Conservation (phyloP, 208 protist genomes). For the Leishmania braziliensis region DNA sequence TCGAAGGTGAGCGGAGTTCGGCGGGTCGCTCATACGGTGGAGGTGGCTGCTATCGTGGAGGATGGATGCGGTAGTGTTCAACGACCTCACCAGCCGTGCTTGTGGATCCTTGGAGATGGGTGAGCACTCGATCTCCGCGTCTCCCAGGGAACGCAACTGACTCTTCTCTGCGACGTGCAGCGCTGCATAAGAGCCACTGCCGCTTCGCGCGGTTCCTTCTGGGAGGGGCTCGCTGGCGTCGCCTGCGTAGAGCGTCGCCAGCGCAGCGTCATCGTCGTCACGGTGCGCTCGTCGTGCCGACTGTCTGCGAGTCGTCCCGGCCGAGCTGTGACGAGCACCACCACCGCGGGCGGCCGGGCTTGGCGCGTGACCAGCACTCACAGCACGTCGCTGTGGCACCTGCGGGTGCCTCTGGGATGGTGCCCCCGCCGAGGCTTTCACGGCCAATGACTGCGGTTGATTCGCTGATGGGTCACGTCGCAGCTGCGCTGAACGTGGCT, state of each 20-base stretch:
- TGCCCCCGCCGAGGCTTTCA: background rate
- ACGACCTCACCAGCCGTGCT: slow-evolving; percentile 14
- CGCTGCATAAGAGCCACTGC: slow-evolving; percentile 16
- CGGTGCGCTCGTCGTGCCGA: background rate
- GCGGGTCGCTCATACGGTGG: background rate
- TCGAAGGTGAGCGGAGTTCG: background rate
- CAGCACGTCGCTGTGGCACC: background rate
- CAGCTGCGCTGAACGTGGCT: slow-evolving; percentile 14
- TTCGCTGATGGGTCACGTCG: slow-evolving; percentile 2
- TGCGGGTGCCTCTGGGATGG: background rate
- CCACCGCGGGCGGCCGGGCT: background rate
- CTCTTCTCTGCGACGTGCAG: slow-evolving; percentile 14
- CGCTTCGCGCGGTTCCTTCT: background rate
- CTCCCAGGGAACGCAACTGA: background rate
- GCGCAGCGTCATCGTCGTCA: background rate
- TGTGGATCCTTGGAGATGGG: slow-evolving; percentile 36
- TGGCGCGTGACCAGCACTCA: background rate
- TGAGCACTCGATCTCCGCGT: slow-evolving; percentile 35
- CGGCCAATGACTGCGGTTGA: background rate
- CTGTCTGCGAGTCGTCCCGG: background rate
- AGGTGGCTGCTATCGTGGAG: slow-evolving; percentile 1
- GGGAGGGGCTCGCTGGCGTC: background rate
- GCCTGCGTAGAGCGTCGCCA: background rate
- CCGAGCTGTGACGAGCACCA: background rate
- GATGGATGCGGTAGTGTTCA: slow-evolving; percentile 33